These are phyloP conservation scores for Phytophthora uliginosa DNA, from an alignment of 352 stramenopile species.

Conservation along the genomic window DNA sequence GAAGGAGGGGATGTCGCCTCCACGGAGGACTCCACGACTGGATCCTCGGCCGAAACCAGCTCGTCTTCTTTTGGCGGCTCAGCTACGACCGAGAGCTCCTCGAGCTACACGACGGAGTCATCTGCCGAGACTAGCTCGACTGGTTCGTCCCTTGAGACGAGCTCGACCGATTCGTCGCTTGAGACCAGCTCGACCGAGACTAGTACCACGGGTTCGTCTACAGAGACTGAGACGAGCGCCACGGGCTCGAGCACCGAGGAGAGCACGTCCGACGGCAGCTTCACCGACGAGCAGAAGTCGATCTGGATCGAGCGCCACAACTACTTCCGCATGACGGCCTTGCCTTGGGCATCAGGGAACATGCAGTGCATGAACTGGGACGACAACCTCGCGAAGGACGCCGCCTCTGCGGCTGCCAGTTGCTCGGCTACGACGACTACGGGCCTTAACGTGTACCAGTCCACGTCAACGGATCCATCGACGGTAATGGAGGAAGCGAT, in stretches of 20 bases:
- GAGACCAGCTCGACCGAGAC: not conserved
- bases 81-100: constrained; percentile 1
- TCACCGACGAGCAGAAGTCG: constrained; percentile 53
- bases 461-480: constrained; percentile 35
- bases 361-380: constrained; percentile 80
- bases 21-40: constrained; percentile 15
- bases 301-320: constrained; percentile 83
- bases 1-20: constrained; percentile 1
- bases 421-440: constrained; percentile 47
- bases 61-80: constrained; percentile 11
- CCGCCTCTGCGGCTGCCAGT: constrained; percentile 42
- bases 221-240: constrained; percentile 17
- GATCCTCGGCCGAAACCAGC: constrained; percentile 13
- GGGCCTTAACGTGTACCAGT: constrained; percentile 63
- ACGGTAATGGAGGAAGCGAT: constrained; percentile 67
- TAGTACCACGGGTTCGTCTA: constrained; percentile 8
- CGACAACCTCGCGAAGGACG: constrained; percentile 56
- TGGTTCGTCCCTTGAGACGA: constrained; percentile 8
- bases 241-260: constrained; percentile 16
- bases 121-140: constrained; percentile 3
- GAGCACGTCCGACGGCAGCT: constrained; percentile 29
- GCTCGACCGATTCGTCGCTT: not conserved
- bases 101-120: constrained; percentile 15
- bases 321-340: constrained; percentile 71
- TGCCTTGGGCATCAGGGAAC: constrained; percentile 70